phyloP scores from a whole-genome alignment of 768 basidiomycete species.

The Lentinula boryana region DNA sequence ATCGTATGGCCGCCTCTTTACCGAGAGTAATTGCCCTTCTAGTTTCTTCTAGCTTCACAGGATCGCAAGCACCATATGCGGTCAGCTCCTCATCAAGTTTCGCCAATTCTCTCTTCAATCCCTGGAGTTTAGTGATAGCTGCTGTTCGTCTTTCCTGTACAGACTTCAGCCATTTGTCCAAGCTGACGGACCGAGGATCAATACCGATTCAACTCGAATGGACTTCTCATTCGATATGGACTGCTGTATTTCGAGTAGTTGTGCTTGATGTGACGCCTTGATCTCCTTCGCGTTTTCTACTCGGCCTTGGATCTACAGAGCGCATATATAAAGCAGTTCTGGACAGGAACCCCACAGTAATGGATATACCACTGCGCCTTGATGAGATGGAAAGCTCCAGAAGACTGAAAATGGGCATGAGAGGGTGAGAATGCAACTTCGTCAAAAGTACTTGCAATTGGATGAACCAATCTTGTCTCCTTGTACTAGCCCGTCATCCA shows the following conservation, averaged over 20 bases:
- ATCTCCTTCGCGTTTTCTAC: slow-evolving; percentile 45
- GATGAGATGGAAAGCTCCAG: slow-evolving; percentile 93
- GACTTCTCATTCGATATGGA: slow-evolving; percentile 46
- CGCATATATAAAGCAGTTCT: background rate
- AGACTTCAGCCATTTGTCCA: background rate
- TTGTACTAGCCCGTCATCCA: slow-evolving; percentile 83
- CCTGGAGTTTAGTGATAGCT: slow-evolving; percentile 43
- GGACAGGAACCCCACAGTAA: background rate
- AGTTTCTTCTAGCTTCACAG: slow-evolving; percentile 72
- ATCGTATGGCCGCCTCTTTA: slow-evolving; percentile 77
- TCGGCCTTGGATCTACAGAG: slow-evolving; percentile 49
- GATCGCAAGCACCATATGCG: slow-evolving; percentile 82
- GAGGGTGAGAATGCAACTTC: background rate
- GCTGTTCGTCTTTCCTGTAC: slow-evolving; percentile 50
- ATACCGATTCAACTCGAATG: slow-evolving; percentile 53
- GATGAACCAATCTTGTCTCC: slow-evolving; percentile 92
- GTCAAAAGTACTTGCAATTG: slow-evolving; percentile 65
- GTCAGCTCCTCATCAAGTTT: slow-evolving; percentile 62
- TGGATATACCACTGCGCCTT: slow-evolving; percentile 60
- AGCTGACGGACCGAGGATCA: slow-evolving; percentile 11
- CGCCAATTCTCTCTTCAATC: slow-evolving; percentile 41
- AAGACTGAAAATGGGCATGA: slow-evolving; percentile 52
- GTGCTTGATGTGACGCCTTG: slow-evolving; percentile 32
- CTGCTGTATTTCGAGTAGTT: slow-evolving; percentile 43
- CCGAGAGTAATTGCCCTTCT: slow-evolving; percentile 67